phyloP scores from a whole-genome alignment of 176 grass and related monocot genomes.

The Zoysia pacifica region DNA sequence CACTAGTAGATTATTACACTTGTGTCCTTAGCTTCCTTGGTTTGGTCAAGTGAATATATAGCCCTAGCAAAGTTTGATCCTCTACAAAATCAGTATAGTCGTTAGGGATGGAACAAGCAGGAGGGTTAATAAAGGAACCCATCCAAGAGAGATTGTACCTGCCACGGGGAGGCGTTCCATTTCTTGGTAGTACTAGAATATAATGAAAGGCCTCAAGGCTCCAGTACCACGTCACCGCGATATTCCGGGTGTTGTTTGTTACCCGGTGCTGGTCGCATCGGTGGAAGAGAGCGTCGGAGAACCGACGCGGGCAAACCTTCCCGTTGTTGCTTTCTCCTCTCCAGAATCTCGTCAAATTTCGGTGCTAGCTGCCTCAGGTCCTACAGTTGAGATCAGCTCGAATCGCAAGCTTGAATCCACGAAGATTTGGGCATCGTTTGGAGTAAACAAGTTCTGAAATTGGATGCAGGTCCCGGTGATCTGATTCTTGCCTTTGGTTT shows the following conservation, averaged over 20 bases:
- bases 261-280: conserved; percentile 18
- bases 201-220: conserved; percentile 5
- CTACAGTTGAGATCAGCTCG: conserved; percentile 10
- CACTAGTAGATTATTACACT: neutral
- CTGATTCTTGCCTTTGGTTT: conserved; percentile 20
- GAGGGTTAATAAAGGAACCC: conserved; percentile 40
- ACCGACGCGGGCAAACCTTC: conserved; percentile 39
- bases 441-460: conserved; percentile 13
- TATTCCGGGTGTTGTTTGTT: conserved; percentile 27
- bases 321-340: conserved; percentile 46
- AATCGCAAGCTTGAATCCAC: conserved; percentile 4
- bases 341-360: conserved; percentile 37
- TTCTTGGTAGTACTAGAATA: neutral
- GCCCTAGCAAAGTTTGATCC: neutral
- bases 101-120: conserved; percentile 49
- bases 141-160: conserved; percentile 35
- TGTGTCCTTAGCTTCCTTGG: conserved; percentile 24
- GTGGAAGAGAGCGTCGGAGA: conserved; percentile 39
- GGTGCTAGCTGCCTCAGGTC: conserved; percentile 7
- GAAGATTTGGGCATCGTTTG: conserved; percentile 17
- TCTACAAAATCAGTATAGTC: conserved; percentile 45
- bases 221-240: conserved; percentile 16
- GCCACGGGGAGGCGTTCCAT: conserved; percentile 39
- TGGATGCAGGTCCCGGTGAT: conserved; percentile 12
- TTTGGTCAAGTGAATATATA: conserved; percentile 33